phyloP scores from a whole-genome alignment of 2,329 filamentous ascomycete genomes.

The Pseudocercospora pini-densiflorae region DNA sequence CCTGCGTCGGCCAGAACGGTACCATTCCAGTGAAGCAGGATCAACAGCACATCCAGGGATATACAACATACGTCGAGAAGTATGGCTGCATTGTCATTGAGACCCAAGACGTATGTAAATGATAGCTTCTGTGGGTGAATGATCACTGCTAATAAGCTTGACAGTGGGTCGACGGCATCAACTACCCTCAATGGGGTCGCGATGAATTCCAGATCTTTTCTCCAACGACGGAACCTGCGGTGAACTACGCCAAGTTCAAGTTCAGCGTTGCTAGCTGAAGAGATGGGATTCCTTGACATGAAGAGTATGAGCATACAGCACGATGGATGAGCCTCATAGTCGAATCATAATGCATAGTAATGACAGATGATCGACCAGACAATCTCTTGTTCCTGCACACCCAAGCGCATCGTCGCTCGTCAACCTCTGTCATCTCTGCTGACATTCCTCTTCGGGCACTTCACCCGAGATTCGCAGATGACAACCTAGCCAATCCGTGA shows the following conservation, averaged over 20 bases:
- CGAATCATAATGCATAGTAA: not conserved
- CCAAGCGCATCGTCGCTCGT: not conserved
- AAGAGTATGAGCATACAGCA: not conserved
- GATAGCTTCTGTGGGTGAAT: not conserved
- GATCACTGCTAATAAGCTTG: not conserved
- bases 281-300: not conserved
- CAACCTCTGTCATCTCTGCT: not conserved
- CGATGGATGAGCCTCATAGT: not conserved
- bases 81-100: conserved; percentile 81
- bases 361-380: not conserved
- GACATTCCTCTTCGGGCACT: not conserved
- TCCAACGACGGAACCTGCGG: conserved; percentile 24
- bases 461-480: not conserved
- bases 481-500: not conserved
- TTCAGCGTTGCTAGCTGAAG: conserved; percentile 20
- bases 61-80: conserved; percentile 32
- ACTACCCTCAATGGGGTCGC: conserved; percentile 88
- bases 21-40: conserved; percentile 38
- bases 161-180: conserved; percentile 85
- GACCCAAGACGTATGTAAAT: conserved; percentile 36
- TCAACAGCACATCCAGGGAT: conserved; percentile 35
- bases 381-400: not conserved
- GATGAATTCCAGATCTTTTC: conserved; percentile 55
- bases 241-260: conserved; percentile 32
- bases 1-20: conserved; percentile 39